Evolutionary conservation across 768 basidiomycete genomes (phyloP).

Genomic region (Trametes cinnabarina): DNA sequence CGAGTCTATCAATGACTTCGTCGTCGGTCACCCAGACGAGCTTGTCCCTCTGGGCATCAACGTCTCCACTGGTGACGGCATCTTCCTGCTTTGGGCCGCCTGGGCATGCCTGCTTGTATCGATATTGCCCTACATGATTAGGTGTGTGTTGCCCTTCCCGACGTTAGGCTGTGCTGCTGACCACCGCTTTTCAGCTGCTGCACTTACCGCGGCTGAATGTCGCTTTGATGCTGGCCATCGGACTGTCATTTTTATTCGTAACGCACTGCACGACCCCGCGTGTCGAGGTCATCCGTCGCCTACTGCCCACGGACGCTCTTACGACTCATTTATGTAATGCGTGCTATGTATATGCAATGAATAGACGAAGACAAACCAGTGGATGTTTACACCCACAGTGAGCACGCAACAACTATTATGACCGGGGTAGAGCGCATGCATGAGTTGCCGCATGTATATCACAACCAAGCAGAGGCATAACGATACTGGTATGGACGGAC

Average conservation of each 20-base stretch:
- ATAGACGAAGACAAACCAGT: constrained; percentile 1
- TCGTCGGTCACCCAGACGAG: constrained; percentile 37
- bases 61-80: constrained; percentile 57
- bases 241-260: constrained; percentile 4
- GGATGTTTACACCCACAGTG: neutral
- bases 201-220: constrained; percentile 64
- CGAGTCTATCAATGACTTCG: constrained; percentile 53
- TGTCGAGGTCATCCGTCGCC: neutral
- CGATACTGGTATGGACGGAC: neutral
- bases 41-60: constrained; percentile 56
- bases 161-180: neutral
- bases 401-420: too few species aligned
- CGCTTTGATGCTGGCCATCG: neutral
- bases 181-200: constrained; percentile 55
- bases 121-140: constrained; percentile 73
- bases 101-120: constrained; percentile 67
- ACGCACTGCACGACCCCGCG: constrained; percentile 7
- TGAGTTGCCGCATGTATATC: too few species aligned
- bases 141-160: constrained; percentile 37
- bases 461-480: neutral
- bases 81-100: constrained; percentile 73
- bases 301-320: constrained; percentile 7
- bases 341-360: constrained; percentile 7
- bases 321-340: constrained; percentile 13
- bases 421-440: too few species aligned